Evolutionary conservation across 2,329 filamentous ascomycete species (phyloP).

Genomic region (Apiospora pterosperma): DNA sequence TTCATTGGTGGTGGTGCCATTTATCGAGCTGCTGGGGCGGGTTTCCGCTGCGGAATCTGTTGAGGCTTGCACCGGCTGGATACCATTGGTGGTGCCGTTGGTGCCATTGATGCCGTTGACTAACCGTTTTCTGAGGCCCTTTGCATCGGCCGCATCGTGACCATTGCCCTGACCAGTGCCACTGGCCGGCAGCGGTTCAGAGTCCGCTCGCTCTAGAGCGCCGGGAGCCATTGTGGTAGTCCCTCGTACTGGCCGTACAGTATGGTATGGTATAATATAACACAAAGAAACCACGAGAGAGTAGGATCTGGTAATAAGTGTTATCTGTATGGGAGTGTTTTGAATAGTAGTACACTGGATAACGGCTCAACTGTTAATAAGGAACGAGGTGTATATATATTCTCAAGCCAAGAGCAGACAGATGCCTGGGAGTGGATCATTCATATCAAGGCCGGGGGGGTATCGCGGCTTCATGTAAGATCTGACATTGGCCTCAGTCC

Average conservation of each 20-base stretch:
- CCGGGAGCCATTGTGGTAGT: conserved; percentile 4
- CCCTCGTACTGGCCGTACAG: background rate
- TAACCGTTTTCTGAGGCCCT: conserved; percentile 13
- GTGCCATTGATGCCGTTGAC: conserved; percentile 1
- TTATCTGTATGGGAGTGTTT: background rate
- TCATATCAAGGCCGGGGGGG: background rate
- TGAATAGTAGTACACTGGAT: background rate
- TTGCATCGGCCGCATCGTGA: background rate
- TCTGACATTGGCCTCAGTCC: conserved; percentile 2
- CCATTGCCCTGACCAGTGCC: conserved; percentile 3
- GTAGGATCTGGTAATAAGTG: background rate
- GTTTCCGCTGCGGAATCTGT: background rate
- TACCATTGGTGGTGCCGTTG: background rate
- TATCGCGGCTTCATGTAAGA: conserved; percentile 8
- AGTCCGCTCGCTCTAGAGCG: background rate
- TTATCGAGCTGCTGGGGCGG: background rate
- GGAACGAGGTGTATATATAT: background rate
- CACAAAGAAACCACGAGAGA: background rate
- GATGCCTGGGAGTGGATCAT: background rate
- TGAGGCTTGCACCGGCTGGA: background rate
- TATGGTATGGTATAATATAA: background rate
- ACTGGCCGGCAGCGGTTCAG: background rate
- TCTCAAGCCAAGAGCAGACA: background rate
- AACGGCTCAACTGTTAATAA: background rate
- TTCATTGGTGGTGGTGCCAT: background rate